Evolutionary conservation across 495 filamentous ascomycete species (phyloP).

Genomic region (Chaetomium tenue): DNA sequence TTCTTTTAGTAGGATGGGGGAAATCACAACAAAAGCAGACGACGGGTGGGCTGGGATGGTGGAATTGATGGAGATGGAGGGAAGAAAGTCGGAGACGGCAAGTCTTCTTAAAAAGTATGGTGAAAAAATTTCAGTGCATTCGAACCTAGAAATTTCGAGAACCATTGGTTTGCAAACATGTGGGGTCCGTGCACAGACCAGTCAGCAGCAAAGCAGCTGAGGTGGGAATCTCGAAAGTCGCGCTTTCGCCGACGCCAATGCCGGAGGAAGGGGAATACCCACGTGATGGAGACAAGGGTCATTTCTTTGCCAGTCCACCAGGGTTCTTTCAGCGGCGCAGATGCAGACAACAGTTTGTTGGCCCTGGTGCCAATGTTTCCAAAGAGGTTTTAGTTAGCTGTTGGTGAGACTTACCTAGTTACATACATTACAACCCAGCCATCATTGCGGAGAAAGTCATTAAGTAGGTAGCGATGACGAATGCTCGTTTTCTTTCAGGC

Average conservation of each 20-base stretch:
- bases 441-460: background rate
- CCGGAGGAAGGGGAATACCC: background rate
- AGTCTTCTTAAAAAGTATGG: constrained; percentile 24
- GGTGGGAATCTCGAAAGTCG: background rate
- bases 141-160: constrained; percentile 39
- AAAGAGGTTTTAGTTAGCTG: background rate
- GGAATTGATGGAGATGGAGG: constrained; percentile 31
- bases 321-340: background rate
- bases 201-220: background rate
- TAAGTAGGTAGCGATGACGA: background rate
- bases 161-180: constrained; percentile 22
- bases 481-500: background rate
- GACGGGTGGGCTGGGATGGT: constrained; percentile 33
- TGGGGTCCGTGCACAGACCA: constrained; percentile 27
- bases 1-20: constrained; percentile 31
- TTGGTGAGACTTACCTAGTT: background rate
- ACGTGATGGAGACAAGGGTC: constrained; percentile 2
- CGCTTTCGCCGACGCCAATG: constrained; percentile 4
- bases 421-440: background rate
- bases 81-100: constrained; percentile 25
- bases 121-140: constrained; percentile 44
- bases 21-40: constrained; percentile 36
- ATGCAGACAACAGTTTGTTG: background rate
- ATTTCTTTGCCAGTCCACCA: background rate
- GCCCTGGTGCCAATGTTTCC: background rate